Percentiles rank a stretch among this genome's conserved stretches.
phyloP scores from a whole-genome alignment of 2,329 filamentous ascomycete genomes.

The Exophiala alcalophila region DNA sequence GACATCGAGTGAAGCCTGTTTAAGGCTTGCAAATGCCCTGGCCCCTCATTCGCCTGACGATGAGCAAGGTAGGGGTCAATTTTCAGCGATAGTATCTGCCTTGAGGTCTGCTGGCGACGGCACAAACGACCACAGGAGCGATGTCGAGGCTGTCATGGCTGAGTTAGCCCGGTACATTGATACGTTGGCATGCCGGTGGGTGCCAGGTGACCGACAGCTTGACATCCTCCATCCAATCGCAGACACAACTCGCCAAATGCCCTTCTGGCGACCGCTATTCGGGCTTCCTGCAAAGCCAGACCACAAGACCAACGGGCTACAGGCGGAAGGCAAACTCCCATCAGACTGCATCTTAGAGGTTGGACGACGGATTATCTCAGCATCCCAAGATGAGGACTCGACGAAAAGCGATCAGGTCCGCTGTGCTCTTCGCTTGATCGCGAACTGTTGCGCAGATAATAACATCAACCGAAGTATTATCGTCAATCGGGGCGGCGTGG shows the following conservation, averaged over 20 bases:
- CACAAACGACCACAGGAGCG: neutral
- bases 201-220: neutral
- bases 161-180: constrained; percentile 11
- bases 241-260: constrained; percentile 20
- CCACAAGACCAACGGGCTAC: neutral
- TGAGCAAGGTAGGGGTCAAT: constrained; percentile 1
- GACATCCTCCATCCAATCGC: constrained; percentile 15
- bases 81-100: neutral
- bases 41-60: constrained; percentile 3
- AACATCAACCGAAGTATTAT: constrained; percentile 28
- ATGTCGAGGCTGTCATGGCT: constrained; percentile 1
- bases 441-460: constrained; percentile 31
- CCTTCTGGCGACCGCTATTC: constrained; percentile 24
- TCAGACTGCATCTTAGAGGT: constrained; percentile 27
- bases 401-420: constrained; percentile 8
- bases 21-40: constrained; percentile 5
- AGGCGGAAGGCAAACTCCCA: constrained; percentile 1
- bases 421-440: constrained; percentile 25
- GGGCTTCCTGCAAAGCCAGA: constrained; percentile 10
- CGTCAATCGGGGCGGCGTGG: constrained; percentile 22
- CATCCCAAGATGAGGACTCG: neutral
- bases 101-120: neutral
- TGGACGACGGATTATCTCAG: constrained; percentile 18
- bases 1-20: constrained; percentile 4
- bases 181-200: neutral